Evolutionary conservation across 768 basidiomycete species (phyloP).

Genomic region (Chlorophyllum brunneum): DNA sequence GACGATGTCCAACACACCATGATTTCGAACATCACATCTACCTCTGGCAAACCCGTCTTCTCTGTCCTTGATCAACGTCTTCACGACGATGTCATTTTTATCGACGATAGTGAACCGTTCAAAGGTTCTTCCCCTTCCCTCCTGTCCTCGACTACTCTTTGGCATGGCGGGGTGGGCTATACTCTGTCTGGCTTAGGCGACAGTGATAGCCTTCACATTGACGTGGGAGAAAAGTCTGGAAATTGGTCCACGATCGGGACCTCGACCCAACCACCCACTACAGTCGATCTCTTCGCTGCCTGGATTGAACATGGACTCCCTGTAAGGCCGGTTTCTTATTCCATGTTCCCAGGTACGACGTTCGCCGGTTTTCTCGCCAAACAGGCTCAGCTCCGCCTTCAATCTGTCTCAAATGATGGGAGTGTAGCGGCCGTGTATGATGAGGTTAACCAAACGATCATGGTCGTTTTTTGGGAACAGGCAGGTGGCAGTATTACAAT

Average conservation of each 20-base stretch:
- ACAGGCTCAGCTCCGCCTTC: conserved; percentile 24
- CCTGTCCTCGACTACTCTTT: conserved; percentile 34
- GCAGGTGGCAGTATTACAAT: conserved; percentile 42
- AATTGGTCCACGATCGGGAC: conserved; percentile 63
- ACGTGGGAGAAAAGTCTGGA: conserved; percentile 48
- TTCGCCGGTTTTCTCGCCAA: conserved; percentile 37
- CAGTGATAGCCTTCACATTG: conserved; percentile 27
- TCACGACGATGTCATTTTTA: conserved; percentile 35
- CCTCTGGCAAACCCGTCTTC: conserved; percentile 43
- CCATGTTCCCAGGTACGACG: conserved; percentile 49
- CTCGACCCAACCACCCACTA: conserved; percentile 53
- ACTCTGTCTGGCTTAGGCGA: conserved; percentile 28
- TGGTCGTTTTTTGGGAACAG: conserved; percentile 56
- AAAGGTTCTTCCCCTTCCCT: conserved; percentile 16
- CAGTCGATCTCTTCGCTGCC: conserved; percentile 61
- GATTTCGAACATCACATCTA: conserved; percentile 47
- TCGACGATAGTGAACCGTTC: conserved; percentile 30
- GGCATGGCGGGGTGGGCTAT: conserved; percentile 70
- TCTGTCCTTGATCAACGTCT: conserved; percentile 68
- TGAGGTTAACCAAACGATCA: conserved; percentile 30
- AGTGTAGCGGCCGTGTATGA: conserved; percentile 51
- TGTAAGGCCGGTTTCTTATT: conserved; percentile 43
- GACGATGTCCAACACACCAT: conserved; percentile 62
- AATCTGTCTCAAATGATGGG: conserved; percentile 42
- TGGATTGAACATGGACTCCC: conserved; percentile 45